Conservation (phyloP, 805 yeast genomes). For the Barnettozyma botsteinii region DNA sequence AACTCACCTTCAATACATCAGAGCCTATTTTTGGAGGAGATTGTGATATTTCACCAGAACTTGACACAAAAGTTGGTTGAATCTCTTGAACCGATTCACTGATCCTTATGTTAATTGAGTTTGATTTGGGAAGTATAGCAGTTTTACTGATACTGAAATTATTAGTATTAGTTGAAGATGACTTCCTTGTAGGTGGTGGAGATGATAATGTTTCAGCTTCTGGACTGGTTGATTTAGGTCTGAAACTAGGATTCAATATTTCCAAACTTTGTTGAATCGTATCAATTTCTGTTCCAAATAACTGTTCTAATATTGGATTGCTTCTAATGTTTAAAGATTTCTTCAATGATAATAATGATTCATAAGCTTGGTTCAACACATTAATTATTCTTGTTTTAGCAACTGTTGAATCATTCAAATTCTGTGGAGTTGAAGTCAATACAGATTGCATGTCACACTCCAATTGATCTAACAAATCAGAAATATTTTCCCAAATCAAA, state of each 20-base stretch:
- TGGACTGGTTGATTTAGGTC: no score
- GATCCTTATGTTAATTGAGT: not conserved
- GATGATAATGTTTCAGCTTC: not conserved
- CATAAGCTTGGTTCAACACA: constrained; percentile 2
- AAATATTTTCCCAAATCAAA: constrained; percentile 19
- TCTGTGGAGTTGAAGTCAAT: not conserved
- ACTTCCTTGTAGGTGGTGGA: not conserved
- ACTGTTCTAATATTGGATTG: constrained; percentile 10
- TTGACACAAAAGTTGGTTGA: constrained; percentile 1
- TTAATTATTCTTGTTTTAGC: constrained; percentile 3
- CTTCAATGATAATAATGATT: constrained; percentile 1
- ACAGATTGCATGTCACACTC: constrained; percentile 12
- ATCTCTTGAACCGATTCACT: not conserved
- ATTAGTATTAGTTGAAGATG: not conserved
- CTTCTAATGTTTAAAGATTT: constrained; percentile 9
- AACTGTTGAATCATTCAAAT: not conserved
- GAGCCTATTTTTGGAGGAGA: constrained; percentile 1
- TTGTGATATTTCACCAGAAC: constrained; percentile 3
- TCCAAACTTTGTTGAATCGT: constrained; percentile 15
- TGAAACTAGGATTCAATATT: constrained; percentile 10
- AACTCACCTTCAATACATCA: not conserved
- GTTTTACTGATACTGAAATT: not conserved
- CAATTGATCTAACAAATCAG: constrained; percentile 15
- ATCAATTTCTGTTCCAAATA: constrained; percentile 16
- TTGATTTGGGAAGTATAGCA: not conserved